Base-by-base conservation (phyloP, 352 stramenopile species). In the Blastocystis sp. region DNA sequence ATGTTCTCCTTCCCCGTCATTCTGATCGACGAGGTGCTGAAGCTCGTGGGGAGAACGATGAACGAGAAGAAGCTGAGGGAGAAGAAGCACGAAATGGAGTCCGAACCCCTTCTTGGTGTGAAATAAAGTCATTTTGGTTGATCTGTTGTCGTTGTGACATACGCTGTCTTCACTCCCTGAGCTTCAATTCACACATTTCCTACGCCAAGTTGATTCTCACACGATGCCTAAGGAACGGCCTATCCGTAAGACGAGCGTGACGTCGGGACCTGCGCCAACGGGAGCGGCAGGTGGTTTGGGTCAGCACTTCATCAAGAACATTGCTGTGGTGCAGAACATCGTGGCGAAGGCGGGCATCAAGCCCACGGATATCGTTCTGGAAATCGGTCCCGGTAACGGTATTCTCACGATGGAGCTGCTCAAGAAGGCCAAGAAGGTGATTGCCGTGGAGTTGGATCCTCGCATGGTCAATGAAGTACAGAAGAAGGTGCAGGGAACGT, bases 331-430 rank as follows among this genome's bases (percentile, higher is more conserved):
- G 9, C 91, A 94, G 45, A 90, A 91, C 81, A 99, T 99, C 86
- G 95, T 99, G 74, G 92, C 95, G 82, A 98, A 98, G 88, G 93
- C 96, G 9, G 94, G 91, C 14, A 95, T 99, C 71, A 95, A 96
- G 89, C 91, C 93, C 89, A 98, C 95, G 10, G 96, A 98, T 90
- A 94, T 96, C 23, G 96, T 97, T 84, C 93, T 99, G 59, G 96
- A 98, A 91, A 95, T 99, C 88, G 94, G 95, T 52, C 96, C 95
- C 0, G 96, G 96, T 90, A 99, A 96, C 1, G 97, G 97, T 90
- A 99, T 99, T 93, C 92, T 99, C 91, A 99, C 97, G n/a, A 92
- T 99, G 77, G 96, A 97, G 89, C 91, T 99, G 23, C 91, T 99
- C 53, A 92, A 98, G 88, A 92, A 95, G 90, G 93, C 94, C n/a